Evolutionary conservation across 164 flowering plant species (phyloP), one percentile per base, ranked within the genome.

Genomic region (Liquidambar formosana): DNA sequence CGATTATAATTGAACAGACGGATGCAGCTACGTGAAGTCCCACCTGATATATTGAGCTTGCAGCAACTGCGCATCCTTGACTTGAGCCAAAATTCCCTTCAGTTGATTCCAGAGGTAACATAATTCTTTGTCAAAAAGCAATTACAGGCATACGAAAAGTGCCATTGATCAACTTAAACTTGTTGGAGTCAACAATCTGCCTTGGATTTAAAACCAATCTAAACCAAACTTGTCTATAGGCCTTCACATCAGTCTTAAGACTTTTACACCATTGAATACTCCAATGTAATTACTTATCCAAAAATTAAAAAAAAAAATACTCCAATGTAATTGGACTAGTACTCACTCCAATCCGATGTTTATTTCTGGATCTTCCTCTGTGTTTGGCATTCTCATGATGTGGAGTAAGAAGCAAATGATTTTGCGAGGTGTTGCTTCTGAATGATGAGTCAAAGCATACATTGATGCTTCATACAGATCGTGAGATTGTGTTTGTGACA

Each of bases 11-110:
- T 61, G 41, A 44, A 69, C 89, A 95, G 99, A 65, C 79, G 89
- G 65, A 85, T 83, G 85, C 92, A 78, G 64, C 77, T 95, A 57
- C 73, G 62, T 53, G 94, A 85, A 78, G 78, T 90, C 58, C 96
- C 96, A 22, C 74, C 81, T 69, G 94, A 83, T 63, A 62, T 93
- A 78, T 48, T 81, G 73, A 76, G 74, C 69, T 77, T 93, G 66
- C 81, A 75, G 26, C 82, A 85, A 43, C 79, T 95, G 59, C 86
- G 77, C 63, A 83, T 95, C 79, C 94, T 95, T 56, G 94, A 91
- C 78, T 79, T 93, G 79, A 83, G 99, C 76, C 97, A 90, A 78
- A 95, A 95, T 77, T 81, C 85, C 61, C 82, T 95, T 76, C 85
- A 84, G 63, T 79, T 77, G 13, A 77, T 93, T 71, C 89, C 97